phyloP scores from a whole-genome alignment of 2,329 filamentous ascomycete species.

The Zalaria obscura region DNA sequence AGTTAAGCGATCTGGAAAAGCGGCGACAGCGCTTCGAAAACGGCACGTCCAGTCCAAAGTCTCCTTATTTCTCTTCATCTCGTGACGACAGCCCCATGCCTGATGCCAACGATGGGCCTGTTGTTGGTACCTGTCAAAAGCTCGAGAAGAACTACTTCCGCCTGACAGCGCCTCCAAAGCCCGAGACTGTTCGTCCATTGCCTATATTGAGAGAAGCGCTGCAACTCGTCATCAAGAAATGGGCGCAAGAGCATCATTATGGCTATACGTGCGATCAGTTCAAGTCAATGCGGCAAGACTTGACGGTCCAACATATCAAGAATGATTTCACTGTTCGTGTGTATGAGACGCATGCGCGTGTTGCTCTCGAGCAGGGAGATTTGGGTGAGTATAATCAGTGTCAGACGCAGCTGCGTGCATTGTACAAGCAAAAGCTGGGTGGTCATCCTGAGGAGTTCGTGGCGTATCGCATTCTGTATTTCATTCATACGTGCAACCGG shows the following conservation, averaged over 20 bases:
- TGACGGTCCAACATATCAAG: constrained; percentile 94
- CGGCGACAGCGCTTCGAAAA: constrained; percentile 75
- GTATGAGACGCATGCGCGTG: constrained; percentile 94
- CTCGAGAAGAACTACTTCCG: constrained; percentile 93
- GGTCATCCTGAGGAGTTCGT: constrained; percentile 92
- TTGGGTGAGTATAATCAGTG: constrained; percentile 99
- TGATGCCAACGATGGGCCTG: constrained; percentile 43
- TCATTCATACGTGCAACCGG: constrained; percentile 97
- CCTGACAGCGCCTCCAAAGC: constrained; percentile 77
- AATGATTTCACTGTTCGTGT: constrained; percentile 93
- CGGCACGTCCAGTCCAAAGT: constrained; percentile 36
- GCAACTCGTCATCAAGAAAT: constrained; percentile 84
- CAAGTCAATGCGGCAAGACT: constrained; percentile 93
- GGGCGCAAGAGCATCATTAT: constrained; percentile 88
- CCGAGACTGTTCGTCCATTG: constrained; percentile 77
- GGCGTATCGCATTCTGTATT: constrained; percentile 98
- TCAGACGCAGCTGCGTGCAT: constrained; percentile 87
- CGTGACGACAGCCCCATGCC: constrained; percentile 34
- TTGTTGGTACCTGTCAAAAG: constrained; percentile 70
- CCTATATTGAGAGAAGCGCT: constrained; percentile 67
- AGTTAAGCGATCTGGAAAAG: constrained; percentile 82
- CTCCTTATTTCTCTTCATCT: constrained; percentile 23
- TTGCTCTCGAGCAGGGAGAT: constrained; percentile 95
- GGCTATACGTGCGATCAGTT: constrained; percentile 98
- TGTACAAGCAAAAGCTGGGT: constrained; percentile 77